Percentiles rank a stretch among this genome's conserved stretches.
Conservation (phyloP, 2,329 filamentous ascomycete genomes). For the Aureobasidium melanogenum region DNA sequence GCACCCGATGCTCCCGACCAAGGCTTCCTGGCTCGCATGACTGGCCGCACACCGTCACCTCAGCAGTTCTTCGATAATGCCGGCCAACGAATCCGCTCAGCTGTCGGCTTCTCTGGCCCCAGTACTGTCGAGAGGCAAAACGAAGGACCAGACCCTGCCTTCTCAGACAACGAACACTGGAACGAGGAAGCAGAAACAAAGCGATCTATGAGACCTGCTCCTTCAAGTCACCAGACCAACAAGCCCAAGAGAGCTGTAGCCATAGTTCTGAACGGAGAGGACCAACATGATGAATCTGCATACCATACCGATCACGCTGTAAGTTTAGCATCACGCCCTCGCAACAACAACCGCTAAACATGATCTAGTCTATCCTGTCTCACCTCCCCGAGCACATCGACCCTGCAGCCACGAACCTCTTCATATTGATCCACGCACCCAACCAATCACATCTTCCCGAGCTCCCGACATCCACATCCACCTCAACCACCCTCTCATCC, state of each 20-base stretch:
- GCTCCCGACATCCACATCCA: conserved; percentile 74
- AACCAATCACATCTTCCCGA: conserved; percentile 64
- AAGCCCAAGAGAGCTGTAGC: conserved; percentile 61
- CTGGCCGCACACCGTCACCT: conserved; percentile 74
- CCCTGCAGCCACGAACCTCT: conserved; percentile 64
- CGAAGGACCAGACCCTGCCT: conserved; percentile 24
- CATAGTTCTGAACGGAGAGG: conserved; percentile 79
- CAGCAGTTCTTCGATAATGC: conserved; percentile 82
- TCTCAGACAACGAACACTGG: conserved; percentile 75
- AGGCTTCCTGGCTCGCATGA: conserved; percentile 67
- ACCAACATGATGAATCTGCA: conserved; percentile 48
- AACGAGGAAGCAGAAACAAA: conserved; percentile 77
- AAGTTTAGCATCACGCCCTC: conserved; percentile 31
- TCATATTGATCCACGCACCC: conserved; percentile 84
- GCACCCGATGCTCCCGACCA: background rate
- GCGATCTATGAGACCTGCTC: conserved; percentile 31
- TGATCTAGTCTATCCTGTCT: conserved; percentile 58
- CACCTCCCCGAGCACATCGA: conserved; percentile 75
- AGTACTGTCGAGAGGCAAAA: background rate
- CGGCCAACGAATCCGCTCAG: conserved; percentile 71
- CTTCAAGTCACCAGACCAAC: conserved; percentile 23
- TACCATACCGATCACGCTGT: conserved; percentile 70
- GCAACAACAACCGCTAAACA: background rate
- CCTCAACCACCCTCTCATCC: conserved; percentile 47
- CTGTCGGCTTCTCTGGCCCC: conserved; percentile 71